Conservation (phyloP, 2,329 filamentous ascomycete genomes). For the Escovopsis weberi region DNA sequence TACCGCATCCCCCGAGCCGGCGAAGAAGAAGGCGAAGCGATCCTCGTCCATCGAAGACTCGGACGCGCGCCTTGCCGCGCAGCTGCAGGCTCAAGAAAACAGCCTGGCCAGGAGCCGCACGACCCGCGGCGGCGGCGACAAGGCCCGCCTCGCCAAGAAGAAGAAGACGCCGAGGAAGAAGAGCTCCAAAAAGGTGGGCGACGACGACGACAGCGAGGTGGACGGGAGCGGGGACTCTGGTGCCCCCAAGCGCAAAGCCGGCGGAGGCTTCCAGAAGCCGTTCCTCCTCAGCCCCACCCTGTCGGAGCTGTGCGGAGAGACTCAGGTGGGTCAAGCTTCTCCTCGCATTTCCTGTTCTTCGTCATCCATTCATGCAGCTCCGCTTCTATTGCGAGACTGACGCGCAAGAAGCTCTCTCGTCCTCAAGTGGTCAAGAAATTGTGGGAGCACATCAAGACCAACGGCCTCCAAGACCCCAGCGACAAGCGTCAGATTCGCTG, state of each 20-base stretch:
- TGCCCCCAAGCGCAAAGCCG: slow-evolving; percentile 62
- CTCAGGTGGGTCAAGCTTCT: slow-evolving; percentile 35
- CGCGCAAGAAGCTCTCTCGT: slow-evolving; percentile 54
- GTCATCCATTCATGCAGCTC: background rate
- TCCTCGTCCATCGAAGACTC: slow-evolving; percentile 49
- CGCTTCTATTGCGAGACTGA: background rate
- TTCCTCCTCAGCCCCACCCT: slow-evolving; percentile 60
- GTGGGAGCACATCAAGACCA: slow-evolving; percentile 86
- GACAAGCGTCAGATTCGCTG: slow-evolving; percentile 90
- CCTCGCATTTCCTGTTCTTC: background rate
- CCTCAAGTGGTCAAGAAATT: slow-evolving; percentile 94
- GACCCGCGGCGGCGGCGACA: slow-evolving; percentile 60
- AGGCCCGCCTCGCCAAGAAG: slow-evolving; percentile 45
- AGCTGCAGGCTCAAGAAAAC: slow-evolving; percentile 88
- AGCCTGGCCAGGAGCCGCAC: slow-evolving; percentile 48
- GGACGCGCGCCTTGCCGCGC: slow-evolving; percentile 75
- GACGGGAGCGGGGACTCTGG: slow-evolving; percentile 44
- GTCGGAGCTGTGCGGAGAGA: slow-evolving; percentile 54
- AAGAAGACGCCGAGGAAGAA: slow-evolving; percentile 57
- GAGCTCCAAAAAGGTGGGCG: slow-evolving; percentile 59
- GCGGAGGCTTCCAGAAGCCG: slow-evolving; percentile 85
- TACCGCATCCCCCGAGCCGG: slow-evolving; percentile 30
- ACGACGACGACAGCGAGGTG: slow-evolving; percentile 67
- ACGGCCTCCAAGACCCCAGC: slow-evolving; percentile 75
- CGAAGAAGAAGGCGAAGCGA: slow-evolving; percentile 54